Percentiles rank a stretch among this genome's conserved stretches.
Conservation (phyloP, 495 filamentous ascomycete species). For the Penicillium parvum region DNA sequence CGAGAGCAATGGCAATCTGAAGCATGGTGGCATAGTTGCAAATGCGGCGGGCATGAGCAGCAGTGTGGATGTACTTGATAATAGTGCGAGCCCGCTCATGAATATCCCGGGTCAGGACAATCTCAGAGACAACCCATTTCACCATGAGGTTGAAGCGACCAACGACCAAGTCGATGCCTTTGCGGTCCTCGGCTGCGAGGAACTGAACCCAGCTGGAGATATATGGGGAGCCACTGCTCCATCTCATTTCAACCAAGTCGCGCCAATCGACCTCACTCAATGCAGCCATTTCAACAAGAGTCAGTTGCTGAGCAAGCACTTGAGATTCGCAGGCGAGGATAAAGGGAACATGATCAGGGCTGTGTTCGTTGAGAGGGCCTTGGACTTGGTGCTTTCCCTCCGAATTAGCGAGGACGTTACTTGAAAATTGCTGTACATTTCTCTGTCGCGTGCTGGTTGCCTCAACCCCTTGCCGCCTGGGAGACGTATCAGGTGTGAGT, state of each 20-base stretch:
- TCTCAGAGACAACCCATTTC: slow-evolving; percentile 93
- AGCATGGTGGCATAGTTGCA: slow-evolving; percentile 97
- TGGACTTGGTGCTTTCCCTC: slow-evolving; percentile 23
- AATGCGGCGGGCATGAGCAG: slow-evolving; percentile 73
- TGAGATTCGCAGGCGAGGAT: slow-evolving; percentile 88
- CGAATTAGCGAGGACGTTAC: slow-evolving; percentile 36
- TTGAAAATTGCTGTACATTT: slow-evolving; percentile 33
- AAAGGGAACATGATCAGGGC: slow-evolving; percentile 74
- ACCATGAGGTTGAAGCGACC: slow-evolving; percentile 96
- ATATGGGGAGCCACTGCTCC: slow-evolving; percentile 67
- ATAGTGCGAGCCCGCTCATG: slow-evolving; percentile 81
- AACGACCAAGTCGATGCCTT: slow-evolving; percentile 91
- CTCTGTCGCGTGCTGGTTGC: slow-evolving; percentile 14
- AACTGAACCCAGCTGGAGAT: slow-evolving; percentile 86
- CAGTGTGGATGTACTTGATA: slow-evolving; percentile 89
- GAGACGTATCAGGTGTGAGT: slow-evolving; percentile 50
- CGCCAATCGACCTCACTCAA: slow-evolving; percentile 97
- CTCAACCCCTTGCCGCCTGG: slow-evolving; percentile 24
- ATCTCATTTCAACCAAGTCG: slow-evolving; percentile 90
- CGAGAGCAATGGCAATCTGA: slow-evolving; percentile 87
- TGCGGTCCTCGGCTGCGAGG: slow-evolving; percentile 71
- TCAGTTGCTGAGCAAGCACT: slow-evolving; percentile 87
- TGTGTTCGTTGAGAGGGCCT: slow-evolving; percentile 5
- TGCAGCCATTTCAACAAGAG: slow-evolving; percentile 92
- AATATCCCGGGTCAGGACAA: slow-evolving; percentile 76